A percentile compares a stretch with the other conserved stretches of the same genome.
phyloP scores from a whole-genome alignment of 805 yeast species.

The Yamadazyma akitaensis region DNA sequence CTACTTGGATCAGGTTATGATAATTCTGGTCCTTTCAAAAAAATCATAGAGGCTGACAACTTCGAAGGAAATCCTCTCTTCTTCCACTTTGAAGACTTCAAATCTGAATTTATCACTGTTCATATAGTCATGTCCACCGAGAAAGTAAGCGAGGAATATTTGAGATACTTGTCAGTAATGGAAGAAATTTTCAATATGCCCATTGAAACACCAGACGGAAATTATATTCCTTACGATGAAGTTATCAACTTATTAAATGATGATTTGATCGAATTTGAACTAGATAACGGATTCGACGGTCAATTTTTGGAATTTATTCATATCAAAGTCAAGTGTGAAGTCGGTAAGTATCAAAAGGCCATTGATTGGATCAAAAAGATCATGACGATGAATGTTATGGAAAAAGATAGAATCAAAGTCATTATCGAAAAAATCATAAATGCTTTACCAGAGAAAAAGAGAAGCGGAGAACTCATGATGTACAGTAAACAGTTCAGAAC shows the following conservation, averaged over 20 bases:
- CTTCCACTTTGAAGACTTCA: conserved; percentile 73
- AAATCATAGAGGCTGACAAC: conserved; percentile 18
- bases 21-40: conserved; percentile 20
- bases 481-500: conserved; percentile 56
- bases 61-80: conserved; percentile 55
- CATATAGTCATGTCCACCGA: conserved; percentile 58
- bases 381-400: conserved; percentile 65
- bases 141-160: conserved; percentile 45
- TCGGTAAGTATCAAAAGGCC: conserved; percentile 60
- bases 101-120: conserved; percentile 75
- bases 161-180: conserved; percentile 63
- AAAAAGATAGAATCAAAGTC: conserved; percentile 65
- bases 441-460: conserved; percentile 57
- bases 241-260: conserved; percentile 72
- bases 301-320: conserved; percentile 65
- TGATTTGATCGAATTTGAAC: conserved; percentile 62
- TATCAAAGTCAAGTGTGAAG: conserved; percentile 59
- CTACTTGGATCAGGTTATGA: conserved; percentile 28
- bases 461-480: conserved; percentile 64
- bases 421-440: conserved; percentile 60
- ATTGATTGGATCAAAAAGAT: conserved; percentile 74
- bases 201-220: conserved; percentile 49
- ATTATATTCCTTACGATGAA: conserved; percentile 60
- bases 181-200: conserved; percentile 73
- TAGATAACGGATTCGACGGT: conserved; percentile 56